These are phyloP conservation scores for Phytopythium kandeliae DNA, from an alignment of 352 stramenopile genomes.

Conservation along the genomic window DNA sequence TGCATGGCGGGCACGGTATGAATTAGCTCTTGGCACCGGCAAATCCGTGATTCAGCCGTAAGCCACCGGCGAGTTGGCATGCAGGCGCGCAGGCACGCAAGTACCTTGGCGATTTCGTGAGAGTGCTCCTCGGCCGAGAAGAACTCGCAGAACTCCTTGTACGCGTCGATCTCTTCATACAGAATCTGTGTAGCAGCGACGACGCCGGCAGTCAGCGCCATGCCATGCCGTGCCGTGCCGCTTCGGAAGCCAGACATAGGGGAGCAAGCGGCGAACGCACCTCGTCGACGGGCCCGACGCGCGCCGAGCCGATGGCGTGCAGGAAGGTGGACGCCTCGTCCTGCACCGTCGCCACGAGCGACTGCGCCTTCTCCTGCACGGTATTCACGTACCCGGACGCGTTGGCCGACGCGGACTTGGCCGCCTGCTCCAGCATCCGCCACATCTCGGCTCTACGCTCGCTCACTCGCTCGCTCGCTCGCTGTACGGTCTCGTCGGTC, in stretches of 20 bases:
- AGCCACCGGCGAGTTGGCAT: too few species aligned
- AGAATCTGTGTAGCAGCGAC: slow-evolving; percentile 35
- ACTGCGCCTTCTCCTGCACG: slow-evolving; percentile 75
- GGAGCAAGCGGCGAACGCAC: too few species aligned
- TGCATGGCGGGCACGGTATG: too few species aligned
- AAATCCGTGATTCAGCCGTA: too few species aligned
- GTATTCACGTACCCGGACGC: slow-evolving; percentile 64
- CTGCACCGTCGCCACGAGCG: slow-evolving; percentile 61
- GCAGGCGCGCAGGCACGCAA: too few species aligned
- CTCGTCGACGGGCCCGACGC: slow-evolving; percentile 70
- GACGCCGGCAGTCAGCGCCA: too few species aligned
- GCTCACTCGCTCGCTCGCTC: too few species aligned
- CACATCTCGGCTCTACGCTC: slow-evolving; percentile 35
- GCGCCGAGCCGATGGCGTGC: slow-evolving; percentile 44
- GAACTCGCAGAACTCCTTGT: slow-evolving; percentile 49
- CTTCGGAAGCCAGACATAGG: too few species aligned
- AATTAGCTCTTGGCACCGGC: too few species aligned
- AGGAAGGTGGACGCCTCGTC: slow-evolving; percentile 69
- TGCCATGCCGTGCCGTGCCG: too few species aligned
- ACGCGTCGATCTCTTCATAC: slow-evolving; percentile 75
- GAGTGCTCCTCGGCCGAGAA: slow-evolving; percentile 64
- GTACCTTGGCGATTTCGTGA: slow-evolving; percentile 62
- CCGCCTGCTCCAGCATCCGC: slow-evolving; percentile 68
- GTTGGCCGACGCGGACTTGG: slow-evolving; percentile 65
- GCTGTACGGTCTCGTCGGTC: too few species aligned